Base-by-base conservation (phyloP, 1,284 basidiomycete species). In the Moesziomyces aphidis region DNA sequence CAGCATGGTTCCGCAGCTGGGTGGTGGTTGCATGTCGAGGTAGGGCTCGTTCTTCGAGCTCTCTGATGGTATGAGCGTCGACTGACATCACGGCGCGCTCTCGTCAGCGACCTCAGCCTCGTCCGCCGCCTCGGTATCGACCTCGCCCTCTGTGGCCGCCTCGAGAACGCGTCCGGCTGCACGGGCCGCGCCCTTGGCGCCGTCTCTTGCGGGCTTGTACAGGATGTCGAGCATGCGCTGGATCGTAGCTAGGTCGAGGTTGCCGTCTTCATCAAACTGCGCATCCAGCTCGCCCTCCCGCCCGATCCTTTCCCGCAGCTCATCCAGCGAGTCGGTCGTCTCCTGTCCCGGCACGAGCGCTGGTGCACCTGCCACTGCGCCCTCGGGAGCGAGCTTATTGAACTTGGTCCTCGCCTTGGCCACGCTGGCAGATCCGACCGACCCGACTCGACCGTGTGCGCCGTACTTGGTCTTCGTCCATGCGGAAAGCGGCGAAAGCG, bases 141-240 rank as follows among this genome's bases (percentile, higher is more conserved):
- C 56, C 8, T 66, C 66, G 45, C 66, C 72, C 24, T 74, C 72
- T 0, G 56, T 51, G 7, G 61, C 60, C 31, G 68, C 67, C 17
- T 64, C 60, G 8, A 70, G 42, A 36, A 75, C 60, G 3, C 44
- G 26, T 24, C 64, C 68, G 6, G 67, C 67, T 5, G 58, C 58
- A 42, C 50, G 36, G 1, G 55, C 67, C 4, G 63, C 67, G 5
- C 54, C 58, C 28, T 63, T 74, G 0, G 50, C 70, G 11, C 72
- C 66, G 36, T 70, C 59, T 17, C 60, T 60, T 0, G 72, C 66
- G 10, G 73, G 73, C 57, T 66, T 65, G 54, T 80, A 80, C 45
- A 80, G 57, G 45, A 78, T 73, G 39, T 80, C 78, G 26, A 80
- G 64, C 78, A 80, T 78, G 2, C 78, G 51, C 36, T 80, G 76